A percentile compares a stretch with the other conserved stretches of the same genome.
phyloP scores from a whole-genome alignment of 306 rosid species.

The Cyamopsis tetragonoloba region DNA sequence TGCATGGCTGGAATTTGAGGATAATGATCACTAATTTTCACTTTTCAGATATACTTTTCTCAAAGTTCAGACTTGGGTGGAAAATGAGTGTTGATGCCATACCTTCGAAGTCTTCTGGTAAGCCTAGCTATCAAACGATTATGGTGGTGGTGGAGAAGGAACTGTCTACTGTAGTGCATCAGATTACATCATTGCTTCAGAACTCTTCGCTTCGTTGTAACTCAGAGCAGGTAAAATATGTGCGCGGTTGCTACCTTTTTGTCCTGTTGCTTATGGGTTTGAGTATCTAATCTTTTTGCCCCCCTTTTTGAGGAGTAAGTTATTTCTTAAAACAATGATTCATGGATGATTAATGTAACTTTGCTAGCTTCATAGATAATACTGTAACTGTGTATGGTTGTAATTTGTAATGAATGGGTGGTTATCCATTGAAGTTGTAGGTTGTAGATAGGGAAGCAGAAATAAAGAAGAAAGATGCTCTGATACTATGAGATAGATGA shows the following conservation, averaged over 20 bases:
- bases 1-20: constrained; percentile 11
- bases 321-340: constrained; percentile 18
- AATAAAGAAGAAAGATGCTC: background rate
- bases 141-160: constrained; percentile 83
- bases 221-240: constrained; percentile 65
- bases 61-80: constrained; percentile 87
- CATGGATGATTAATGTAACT: constrained; percentile 8
- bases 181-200: constrained; percentile 52
- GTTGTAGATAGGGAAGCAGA: background rate
- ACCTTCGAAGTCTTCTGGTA: constrained; percentile 54
- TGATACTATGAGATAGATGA: background rate
- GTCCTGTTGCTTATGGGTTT: background rate
- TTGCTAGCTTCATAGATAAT: constrained; percentile 6
- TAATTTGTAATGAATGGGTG: background rate
- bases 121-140: constrained; percentile 73
- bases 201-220: constrained; percentile 46
- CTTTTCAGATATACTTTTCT: constrained; percentile 71
- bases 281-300: too few species aligned
- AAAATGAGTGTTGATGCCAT: constrained; percentile 72
- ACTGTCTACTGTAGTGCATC: constrained; percentile 48
- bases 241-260: background rate
- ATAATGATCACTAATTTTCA: background rate
- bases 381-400: background rate
- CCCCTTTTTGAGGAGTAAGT: too few species aligned
- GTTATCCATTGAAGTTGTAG: background rate